Conservation (phyloP, 2,329 filamentous ascomycete genomes). For the Phyllosticta ampelicida region DNA sequence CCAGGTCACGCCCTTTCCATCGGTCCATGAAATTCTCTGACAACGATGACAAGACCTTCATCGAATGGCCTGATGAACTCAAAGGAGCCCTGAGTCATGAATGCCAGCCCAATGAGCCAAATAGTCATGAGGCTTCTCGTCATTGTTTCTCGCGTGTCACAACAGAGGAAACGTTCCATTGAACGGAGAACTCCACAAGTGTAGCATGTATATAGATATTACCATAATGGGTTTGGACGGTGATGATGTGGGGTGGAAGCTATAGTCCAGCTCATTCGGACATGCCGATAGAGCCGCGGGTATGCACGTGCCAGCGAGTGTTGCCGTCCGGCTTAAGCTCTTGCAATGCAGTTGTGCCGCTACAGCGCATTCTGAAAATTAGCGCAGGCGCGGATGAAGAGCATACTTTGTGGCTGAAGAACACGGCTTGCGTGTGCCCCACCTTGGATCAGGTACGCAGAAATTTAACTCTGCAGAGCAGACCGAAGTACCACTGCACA, state of each 20-base stretch:
- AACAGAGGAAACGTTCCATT: background rate
- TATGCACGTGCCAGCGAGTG: background rate
- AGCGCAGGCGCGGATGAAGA: background rate
- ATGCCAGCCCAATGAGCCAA: background rate
- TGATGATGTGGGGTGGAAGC: background rate
- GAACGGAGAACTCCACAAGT: background rate
- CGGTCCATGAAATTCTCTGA: background rate
- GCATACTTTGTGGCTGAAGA: background rate
- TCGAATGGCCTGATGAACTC: background rate
- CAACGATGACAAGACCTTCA: background rate
- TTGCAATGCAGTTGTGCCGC: background rate
- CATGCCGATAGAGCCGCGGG: background rate
- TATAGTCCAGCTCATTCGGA: background rate
- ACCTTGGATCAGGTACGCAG: background rate
- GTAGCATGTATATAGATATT: background rate
- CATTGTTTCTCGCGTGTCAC: background rate
- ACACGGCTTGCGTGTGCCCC: background rate
- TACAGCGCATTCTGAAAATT: background rate
- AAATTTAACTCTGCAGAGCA: background rate
- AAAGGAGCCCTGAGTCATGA: background rate
- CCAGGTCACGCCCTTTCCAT: background rate
- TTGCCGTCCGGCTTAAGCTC: background rate
- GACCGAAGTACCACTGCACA: background rate
- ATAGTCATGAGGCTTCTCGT: background rate
- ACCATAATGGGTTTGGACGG: background rate